Percentiles rank a stretch among this genome's conserved stretches.
Evolutionary conservation across 73 alveolate species (phyloP).

Genomic region (Paramecium tetraurelia): DNA sequence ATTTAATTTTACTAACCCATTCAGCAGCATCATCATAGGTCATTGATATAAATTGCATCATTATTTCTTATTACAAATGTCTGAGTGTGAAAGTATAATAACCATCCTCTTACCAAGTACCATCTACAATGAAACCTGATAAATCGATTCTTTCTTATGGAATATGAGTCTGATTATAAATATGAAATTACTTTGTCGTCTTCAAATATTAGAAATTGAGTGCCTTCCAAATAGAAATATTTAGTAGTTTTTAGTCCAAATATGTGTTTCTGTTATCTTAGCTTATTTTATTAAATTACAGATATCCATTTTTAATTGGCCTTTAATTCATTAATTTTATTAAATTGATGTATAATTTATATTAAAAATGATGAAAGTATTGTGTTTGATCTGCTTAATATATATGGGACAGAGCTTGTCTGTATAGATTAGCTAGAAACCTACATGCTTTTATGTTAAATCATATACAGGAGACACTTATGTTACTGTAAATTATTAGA

Average conservation of each 20-base stretch:
- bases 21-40: slow-evolving; percentile 22
- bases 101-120: slow-evolving; percentile 19
- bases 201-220: neutral
- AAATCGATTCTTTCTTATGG: slow-evolving; percentile 14
- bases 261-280: neutral
- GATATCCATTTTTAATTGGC: neutral
- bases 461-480: neutral
- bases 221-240: slow-evolving; percentile 16
- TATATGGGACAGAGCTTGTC: neutral
- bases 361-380: neutral
- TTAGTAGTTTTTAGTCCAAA: neutral
- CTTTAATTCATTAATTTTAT: neutral
- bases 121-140: slow-evolving; percentile 34
- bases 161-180: neutral
- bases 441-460: slow-evolving; percentile 27
- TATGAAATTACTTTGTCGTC: neutral
- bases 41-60: neutral
- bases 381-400: neutral
- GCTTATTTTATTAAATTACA: neutral
- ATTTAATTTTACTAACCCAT: slow-evolving; percentile 38
- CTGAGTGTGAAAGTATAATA: neutral
- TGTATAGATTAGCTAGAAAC: neutral
- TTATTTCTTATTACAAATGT: neutral
- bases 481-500: neutral
- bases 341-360: neutral